A percentile compares a stretch with the other conserved stretches of the same genome.
phyloP scores from a whole-genome alignment of 208 protist species.

The Plasmodiophora brassicae region DNA sequence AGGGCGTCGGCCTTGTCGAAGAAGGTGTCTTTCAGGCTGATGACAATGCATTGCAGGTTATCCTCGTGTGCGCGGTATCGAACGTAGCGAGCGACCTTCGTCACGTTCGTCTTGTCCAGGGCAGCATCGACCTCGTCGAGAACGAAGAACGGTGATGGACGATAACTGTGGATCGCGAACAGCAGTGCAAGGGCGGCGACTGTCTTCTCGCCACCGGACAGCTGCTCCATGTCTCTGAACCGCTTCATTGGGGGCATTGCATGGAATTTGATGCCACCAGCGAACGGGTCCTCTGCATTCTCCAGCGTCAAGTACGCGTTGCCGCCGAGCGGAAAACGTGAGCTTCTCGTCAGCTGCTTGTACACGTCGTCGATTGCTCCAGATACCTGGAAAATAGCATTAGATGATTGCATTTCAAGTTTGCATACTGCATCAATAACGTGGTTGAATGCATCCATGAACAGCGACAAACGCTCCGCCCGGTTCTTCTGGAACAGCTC shows the following conservation, averaged over 20 bases:
- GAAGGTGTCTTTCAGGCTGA: conserved; percentile 59
- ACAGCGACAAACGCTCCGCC: not conserved
- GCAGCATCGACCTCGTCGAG: conserved; percentile 63
- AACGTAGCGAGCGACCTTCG: conserved; percentile 44
- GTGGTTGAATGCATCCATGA: not conserved
- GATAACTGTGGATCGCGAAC: conserved; percentile 56
- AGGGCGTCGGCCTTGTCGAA: conserved; percentile 56
- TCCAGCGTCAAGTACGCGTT: conserved; percentile 45
- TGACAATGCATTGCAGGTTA: conserved; percentile 54
- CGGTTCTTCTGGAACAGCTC: not conserved
- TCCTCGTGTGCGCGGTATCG: conserved; percentile 20
- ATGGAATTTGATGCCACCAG: conserved; percentile 50
- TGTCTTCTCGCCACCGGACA: conserved; percentile 65
- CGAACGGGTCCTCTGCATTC: conserved; percentile 51
- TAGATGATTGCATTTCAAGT: too few relatives aligned
- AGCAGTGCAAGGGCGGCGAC: conserved; percentile 59
- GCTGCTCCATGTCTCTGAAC: conserved; percentile 55
- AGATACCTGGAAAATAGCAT: not conserved
- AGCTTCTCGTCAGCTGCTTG: not conserved
- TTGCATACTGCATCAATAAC: not conserved
- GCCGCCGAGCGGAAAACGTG: conserved; percentile 30
- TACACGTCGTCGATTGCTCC: not conserved
- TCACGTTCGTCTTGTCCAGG: conserved; percentile 54
- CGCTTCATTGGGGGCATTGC: conserved; percentile 60
- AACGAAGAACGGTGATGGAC: conserved; percentile 59